Conservation (phyloP, 257 asterid genomes). For the Capsicum baccatum region DNA sequence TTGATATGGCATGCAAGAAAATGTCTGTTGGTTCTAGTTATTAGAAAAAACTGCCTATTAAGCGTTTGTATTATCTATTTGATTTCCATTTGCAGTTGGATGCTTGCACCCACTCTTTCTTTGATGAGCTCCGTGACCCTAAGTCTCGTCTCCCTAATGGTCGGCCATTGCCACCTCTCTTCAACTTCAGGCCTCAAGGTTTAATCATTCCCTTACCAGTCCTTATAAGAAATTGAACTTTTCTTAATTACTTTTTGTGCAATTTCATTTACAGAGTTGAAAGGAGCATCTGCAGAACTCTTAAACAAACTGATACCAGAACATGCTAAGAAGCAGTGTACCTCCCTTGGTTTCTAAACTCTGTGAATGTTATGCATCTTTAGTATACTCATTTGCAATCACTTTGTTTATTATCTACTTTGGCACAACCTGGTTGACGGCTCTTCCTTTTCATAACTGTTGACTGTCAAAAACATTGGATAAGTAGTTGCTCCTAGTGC, state of each 20-base stretch:
- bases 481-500: conserved; percentile 14
- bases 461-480: conserved; percentile 2
- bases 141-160: conserved; percentile 73
- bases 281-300: conserved; percentile 63
- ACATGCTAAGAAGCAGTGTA: conserved; percentile 77
- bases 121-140: conserved; percentile 70
- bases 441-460: neutral
- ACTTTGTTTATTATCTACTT: conserved; percentile 13
- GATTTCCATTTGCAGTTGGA: conserved; percentile 55
- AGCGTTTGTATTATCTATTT: neutral
- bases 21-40: neutral
- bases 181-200: conserved; percentile 64
- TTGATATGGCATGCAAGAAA: conserved; percentile 10
- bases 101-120: conserved; percentile 70
- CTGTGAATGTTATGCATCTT: conserved; percentile 27
- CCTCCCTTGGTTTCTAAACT: conserved; percentile 56
- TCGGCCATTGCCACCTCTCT: conserved; percentile 66
- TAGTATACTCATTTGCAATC: conserved; percentile 11
- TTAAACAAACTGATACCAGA: conserved; percentile 72
- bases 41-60: neutral
- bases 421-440: neutral
- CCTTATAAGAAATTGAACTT: neutral
- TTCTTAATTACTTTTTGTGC: conserved; percentile 10
- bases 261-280: conserved; percentile 53
- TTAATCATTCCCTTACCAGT: conserved; percentile 39